These are phyloP conservation scores for Middelhovenomyces tepae DNA, from an alignment of 805 yeast species.

Conservation along the genomic window DNA sequence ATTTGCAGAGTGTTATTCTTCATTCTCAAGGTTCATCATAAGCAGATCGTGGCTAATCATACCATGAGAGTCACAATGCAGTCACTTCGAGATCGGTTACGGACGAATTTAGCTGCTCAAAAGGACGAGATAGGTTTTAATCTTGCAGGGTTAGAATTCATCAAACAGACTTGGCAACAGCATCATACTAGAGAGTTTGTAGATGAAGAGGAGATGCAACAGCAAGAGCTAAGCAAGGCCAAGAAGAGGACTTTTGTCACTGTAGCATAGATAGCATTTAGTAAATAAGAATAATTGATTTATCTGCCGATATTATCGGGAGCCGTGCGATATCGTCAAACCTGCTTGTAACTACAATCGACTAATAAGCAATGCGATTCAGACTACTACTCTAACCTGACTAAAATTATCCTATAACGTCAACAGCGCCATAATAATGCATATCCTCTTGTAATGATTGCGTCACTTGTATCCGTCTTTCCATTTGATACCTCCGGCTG, in stretches of 20 bases:
- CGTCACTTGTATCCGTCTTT: too few relatives aligned
- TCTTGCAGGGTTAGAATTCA: constrained; percentile 67
- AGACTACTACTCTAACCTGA: too few relatives aligned
- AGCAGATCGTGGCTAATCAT: constrained; percentile 53
- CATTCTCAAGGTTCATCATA: constrained; percentile 61
- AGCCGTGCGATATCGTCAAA: too few relatives aligned
- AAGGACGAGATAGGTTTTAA: constrained; percentile 69
- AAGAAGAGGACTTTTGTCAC: constrained; percentile 71
- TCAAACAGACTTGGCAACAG: constrained; percentile 70
- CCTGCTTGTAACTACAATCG: too few relatives aligned
- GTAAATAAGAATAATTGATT: too few relatives aligned
- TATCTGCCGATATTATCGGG: too few relatives aligned
- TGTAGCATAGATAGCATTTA: too few relatives aligned
- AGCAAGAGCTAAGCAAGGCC: constrained; percentile 44
- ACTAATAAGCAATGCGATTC: too few relatives aligned
- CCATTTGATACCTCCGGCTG: too few relatives aligned
- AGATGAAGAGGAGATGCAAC: constrained; percentile 53
- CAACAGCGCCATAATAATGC: too few relatives aligned
- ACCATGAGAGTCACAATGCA: constrained; percentile 53
- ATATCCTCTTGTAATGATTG: too few relatives aligned
- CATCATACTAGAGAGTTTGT: constrained; percentile 65
- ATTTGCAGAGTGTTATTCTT: constrained; percentile 73
- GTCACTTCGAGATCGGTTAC: constrained; percentile 52
- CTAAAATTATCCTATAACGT: too few relatives aligned
- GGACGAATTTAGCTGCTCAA: constrained; percentile 44